A percentile compares a stretch with the other conserved stretches of the same genome.
phyloP scores from a whole-genome alignment of 1,284 basidiomycete genomes.

The Entoloma clypeatum region DNA sequence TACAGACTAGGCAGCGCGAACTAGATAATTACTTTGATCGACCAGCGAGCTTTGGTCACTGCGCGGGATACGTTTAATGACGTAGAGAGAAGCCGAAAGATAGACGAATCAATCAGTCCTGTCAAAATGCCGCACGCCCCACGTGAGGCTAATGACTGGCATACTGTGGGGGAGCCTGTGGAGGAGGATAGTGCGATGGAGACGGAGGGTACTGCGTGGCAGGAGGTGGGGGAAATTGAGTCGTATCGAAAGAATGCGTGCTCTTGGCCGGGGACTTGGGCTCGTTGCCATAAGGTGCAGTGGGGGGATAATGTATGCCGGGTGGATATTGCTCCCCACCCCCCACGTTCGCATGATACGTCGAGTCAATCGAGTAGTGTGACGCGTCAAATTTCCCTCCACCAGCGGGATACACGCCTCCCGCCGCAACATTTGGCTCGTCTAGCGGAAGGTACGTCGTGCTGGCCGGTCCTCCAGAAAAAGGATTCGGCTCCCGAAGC shows the following conservation, averaged over 20 bases:
- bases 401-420: slow-evolving; percentile 5
- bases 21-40: too few relatives aligned
- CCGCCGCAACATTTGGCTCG: slow-evolving; percentile 9
- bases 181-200: slow-evolving; percentile 2
- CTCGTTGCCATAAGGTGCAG: not conserved
- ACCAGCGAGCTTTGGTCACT: too few relatives aligned
- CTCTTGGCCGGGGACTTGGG: not conserved
- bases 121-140: too few relatives aligned
- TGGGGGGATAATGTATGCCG: slow-evolving; percentile 5
- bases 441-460: slow-evolving; percentile 21
- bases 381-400: slow-evolving; percentile 8
- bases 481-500: slow-evolving; percentile 14
- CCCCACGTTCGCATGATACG: not conserved
- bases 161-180: slow-evolving; percentile 1
- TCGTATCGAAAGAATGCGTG: too few relatives aligned
- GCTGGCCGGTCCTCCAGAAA: slow-evolving; percentile 16
- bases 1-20: too few relatives aligned
- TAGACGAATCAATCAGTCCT: too few relatives aligned
- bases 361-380: slow-evolving; percentile 5
- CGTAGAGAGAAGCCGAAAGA: too few relatives aligned
- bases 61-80: too few relatives aligned
- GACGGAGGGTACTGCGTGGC: slow-evolving; percentile 4
- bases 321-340: slow-evolving; percentile 10
- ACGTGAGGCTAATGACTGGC: slow-evolving; percentile 2
- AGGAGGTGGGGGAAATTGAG: too few relatives aligned